phyloP scores from a whole-genome alignment of 495 filamentous ascomycete species.

The Geopyxis carbonaria region DNA sequence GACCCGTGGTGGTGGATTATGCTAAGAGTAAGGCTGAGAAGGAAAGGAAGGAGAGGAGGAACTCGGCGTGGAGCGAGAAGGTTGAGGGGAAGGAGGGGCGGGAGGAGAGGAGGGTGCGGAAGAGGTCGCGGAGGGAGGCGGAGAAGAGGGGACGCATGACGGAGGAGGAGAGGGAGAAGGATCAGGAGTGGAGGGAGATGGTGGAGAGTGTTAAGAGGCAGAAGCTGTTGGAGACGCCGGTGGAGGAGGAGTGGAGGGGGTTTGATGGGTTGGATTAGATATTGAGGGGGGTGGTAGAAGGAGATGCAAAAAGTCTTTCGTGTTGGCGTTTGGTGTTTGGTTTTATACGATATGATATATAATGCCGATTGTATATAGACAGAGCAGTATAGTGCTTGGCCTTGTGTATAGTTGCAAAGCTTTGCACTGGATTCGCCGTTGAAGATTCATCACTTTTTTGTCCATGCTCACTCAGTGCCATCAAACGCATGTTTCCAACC shows the following conservation, averaged over 20 bases:
- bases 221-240: conserved; percentile 31
- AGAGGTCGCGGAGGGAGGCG: conserved; percentile 51
- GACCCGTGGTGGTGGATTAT: too few relatives aligned
- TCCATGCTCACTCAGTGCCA: too few relatives aligned
- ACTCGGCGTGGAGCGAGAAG: conserved; percentile 70
- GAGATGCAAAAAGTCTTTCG: not conserved
- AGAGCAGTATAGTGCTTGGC: too few relatives aligned
- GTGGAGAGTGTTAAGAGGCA: conserved; percentile 50
- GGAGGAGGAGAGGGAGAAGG: conserved; percentile 51
- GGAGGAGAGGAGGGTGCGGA: conserved; percentile 53
- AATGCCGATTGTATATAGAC: too few relatives aligned
- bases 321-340: not conserved
- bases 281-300: not conserved
- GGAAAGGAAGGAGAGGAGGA: conserved; percentile 34
- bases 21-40: conserved; percentile 27
- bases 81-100: conserved; percentile 49
- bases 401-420: too few relatives aligned
- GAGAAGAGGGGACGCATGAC: conserved; percentile 52
- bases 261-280: conserved; percentile 32
- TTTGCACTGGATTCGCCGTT: too few relatives aligned
- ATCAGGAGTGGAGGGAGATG: conserved; percentile 53
- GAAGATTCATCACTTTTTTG: too few relatives aligned
- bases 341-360: not conserved
- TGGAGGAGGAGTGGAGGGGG: conserved; percentile 19
- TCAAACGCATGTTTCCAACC: too few relatives aligned